These are phyloP conservation scores for Alternaria consortialis DNA, from an alignment of 2,329 filamentous ascomycete species.

Conservation along the genomic window DNA sequence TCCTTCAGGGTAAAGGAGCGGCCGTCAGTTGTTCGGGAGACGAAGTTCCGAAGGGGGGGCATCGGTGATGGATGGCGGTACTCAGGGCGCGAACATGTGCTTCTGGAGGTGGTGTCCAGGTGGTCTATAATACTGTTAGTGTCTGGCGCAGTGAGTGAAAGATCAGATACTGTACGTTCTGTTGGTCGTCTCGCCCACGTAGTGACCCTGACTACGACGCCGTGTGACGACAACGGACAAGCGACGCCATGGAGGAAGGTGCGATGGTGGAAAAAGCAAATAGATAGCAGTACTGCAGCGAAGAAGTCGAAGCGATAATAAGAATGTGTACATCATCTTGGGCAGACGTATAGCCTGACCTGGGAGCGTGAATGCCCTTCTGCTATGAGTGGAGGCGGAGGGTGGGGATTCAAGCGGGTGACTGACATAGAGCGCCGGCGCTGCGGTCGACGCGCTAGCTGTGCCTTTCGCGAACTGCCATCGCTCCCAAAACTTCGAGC, in stretches of 20 bases:
- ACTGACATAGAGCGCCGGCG: constrained; percentile 15
- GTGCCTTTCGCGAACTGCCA: constrained; percentile 21
- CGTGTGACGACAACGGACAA: constrained; percentile 16
- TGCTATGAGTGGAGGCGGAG: constrained; percentile 22
- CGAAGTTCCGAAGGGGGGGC: neutral
- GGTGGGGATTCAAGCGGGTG: constrained; percentile 20
- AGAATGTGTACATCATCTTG: neutral
- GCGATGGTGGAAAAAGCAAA: constrained; percentile 8
- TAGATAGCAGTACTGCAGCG: neutral
- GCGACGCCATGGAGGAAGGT: constrained; percentile 7
- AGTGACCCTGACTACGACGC: constrained; percentile 7
- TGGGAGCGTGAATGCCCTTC: constrained; percentile 8
- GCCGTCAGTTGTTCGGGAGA: neutral
- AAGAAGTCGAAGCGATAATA: neutral
- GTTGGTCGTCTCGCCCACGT: constrained; percentile 1
- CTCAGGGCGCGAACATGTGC: constrained; percentile 3
- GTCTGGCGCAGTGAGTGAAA: neutral
- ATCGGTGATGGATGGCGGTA: constrained; percentile 1
- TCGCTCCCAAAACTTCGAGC: constrained; percentile 26
- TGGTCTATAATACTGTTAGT: constrained; percentile 14
- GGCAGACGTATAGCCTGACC: neutral
- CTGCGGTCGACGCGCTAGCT: constrained; percentile 23
- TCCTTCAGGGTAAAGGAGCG: constrained; percentile 6
- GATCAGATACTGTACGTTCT: constrained; percentile 9
- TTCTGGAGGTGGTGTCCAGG: neutral